Evolutionary conservation across 2,329 filamentous ascomycete genomes (phyloP), one percentile per base, ranked within the genome.

Genomic region (Amauroascus niger): DNA sequence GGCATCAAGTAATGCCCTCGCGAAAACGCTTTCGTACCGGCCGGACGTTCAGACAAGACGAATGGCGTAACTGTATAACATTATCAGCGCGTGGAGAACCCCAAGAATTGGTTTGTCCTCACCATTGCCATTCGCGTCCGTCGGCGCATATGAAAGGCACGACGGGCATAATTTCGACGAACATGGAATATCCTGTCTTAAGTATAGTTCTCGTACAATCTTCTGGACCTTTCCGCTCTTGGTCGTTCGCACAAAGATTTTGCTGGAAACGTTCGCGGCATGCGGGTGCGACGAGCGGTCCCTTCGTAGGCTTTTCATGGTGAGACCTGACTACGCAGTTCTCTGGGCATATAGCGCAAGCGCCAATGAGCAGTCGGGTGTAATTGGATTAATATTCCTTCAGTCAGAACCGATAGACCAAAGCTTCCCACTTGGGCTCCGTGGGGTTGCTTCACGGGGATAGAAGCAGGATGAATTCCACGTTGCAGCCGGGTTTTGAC

Each of bases 201-300:
- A 78, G 71, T 98, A 98, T 59, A 97, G 79, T 75, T 98, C 93
- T 64, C 90, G 83, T 61, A 98, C 93, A 65, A 98, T 94, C 78
- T 98, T 98, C 71, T 97, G 93, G 56, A 97, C 91, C 75, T 96
- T 96, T 71, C 93, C 93, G 70, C 83, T 93, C 71, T 88, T 90
- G 46, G 91, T 95, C 24, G 93, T 96, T 57, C 93, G 82, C 59
- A 98, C 87, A 67, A 94, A 98, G 63, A 94, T 83, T 74, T 97
- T 98, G 79, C 86, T 96, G 30, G 89, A 91, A 60, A 97, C 85
- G 66, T 86, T 95, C 45, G 84, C 76, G 28, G 83, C 78, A 53
- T 74, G 71, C 4, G 75, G 74, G 57, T 81, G 78, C 14, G 75
- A 71, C 48, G 74, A 63, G 67, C 74, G 52, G 73, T 79, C 63